A percentile compares a stretch with the other conserved stretches of the same genome.
Conservation (phyloP, 768 basidiomycete genomes). For the Rossbeevera mucosa region DNA sequence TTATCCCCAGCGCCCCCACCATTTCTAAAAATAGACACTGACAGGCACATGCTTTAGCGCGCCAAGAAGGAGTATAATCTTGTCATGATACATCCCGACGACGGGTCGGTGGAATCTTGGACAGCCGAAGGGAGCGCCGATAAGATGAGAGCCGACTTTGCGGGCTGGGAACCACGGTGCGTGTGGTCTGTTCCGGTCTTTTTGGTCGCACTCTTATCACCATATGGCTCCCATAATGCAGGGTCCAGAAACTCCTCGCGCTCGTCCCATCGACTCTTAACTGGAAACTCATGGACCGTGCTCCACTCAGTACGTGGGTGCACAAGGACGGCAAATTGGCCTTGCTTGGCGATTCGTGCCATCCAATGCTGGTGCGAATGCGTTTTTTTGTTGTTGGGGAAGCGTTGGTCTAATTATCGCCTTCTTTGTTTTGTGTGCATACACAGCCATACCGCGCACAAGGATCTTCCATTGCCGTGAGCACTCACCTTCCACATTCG, state of each 20-base stretch:
- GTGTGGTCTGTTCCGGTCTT: conserved; percentile 6
- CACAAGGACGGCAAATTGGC: conserved; percentile 40
- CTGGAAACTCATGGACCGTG: conserved; percentile 47
- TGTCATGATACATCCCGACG: conserved; percentile 41
- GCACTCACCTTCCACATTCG: conserved; percentile 2
- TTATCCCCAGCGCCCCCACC: neutral
- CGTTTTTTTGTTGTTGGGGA: neutral
- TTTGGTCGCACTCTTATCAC: neutral
- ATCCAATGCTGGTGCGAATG: conserved; percentile 46
- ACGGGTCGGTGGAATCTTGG: conserved; percentile 42
- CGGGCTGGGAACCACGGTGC: conserved; percentile 47
- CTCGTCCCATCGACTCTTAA: conserved; percentile 44
- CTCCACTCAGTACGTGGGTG: conserved; percentile 46
- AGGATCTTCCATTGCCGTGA: conserved; percentile 52
- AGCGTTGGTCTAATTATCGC: neutral
- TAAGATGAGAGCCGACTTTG: conserved; percentile 45
- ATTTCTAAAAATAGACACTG: neutral
- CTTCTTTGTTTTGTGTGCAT: neutral
- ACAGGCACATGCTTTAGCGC: conserved; percentile 16
- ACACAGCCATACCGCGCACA: conserved; percentile 49
- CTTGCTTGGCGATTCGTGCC: conserved; percentile 53
- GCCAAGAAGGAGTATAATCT: conserved; percentile 42
- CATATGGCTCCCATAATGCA: conserved; percentile 8
- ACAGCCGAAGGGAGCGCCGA: conserved; percentile 38
- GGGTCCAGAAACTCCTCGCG: conserved; percentile 42